Evolutionary conservation across 139 green algal genomes (phyloP).

Genomic region (Micractinium sp.): DNA sequence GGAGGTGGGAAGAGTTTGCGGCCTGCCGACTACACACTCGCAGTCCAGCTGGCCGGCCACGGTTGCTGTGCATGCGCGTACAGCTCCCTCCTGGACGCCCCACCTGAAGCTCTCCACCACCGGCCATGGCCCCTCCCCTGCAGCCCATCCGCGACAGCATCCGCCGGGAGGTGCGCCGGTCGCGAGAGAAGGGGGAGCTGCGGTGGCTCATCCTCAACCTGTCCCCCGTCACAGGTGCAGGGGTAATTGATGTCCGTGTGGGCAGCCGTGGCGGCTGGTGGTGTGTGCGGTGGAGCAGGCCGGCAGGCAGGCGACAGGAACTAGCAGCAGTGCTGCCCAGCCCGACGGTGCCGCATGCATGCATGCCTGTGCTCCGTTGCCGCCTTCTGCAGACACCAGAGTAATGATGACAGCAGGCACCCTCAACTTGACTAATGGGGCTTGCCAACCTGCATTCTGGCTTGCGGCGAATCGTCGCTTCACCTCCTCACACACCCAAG

Average conservation of each 20-base stretch:
- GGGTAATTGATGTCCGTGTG: too few relatives aligned
- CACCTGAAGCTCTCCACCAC: neutral
- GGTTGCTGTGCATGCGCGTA: neutral
- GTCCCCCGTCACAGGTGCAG: constrained; percentile 34
- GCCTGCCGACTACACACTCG: neutral
- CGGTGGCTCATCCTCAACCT: constrained; percentile 86
- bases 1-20: neutral
- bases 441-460: too few relatives aligned
- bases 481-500: neutral
- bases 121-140: constrained; percentile 57
- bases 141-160: constrained; percentile 42
- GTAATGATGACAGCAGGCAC: too few relatives aligned
- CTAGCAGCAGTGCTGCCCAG: too few relatives aligned
- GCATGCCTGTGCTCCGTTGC: neutral
- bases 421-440: too few relatives aligned
- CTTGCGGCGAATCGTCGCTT: too few relatives aligned
- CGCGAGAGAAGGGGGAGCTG: constrained; percentile 27
- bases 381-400: neutral
- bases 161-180: neutral
- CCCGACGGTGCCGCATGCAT: too few relatives aligned
- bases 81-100: neutral
- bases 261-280: too few relatives aligned
- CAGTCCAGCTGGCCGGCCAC: neutral
- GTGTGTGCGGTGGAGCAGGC: too few relatives aligned
- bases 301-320: too few relatives aligned